Base-by-base conservation (phyloP, 83 land plant species). In the Picea engelmannii region DNA sequence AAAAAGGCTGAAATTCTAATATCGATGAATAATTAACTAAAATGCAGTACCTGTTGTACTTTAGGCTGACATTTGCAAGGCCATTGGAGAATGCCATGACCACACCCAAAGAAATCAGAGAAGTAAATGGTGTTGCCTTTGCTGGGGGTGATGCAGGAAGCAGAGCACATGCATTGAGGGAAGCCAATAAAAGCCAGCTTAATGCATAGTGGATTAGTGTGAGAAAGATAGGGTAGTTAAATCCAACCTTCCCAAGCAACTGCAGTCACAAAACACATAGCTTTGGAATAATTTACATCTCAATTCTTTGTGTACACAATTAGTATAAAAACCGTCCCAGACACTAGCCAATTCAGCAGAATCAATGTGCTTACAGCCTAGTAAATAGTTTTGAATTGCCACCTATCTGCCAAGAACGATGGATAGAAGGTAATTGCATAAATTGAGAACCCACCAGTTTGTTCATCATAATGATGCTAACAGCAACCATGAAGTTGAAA, bases 81-180 rank as follows among this genome's bases (percentile, higher is more conserved):
- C 98, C 98, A 75, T 88, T 96, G 55, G 98, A 91, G 23, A 96
- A 78, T 64, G 94, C 87, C 98, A 96, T 96, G 66, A 96, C 93
- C 20, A 89, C 78, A 15, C 98, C 97, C 81, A 96, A 90, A 20
- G 90, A 79, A 79, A 94, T 68, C 25, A 96, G 84, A 62, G 95
- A 88, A 55, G 93, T 81, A 59, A 83, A 83, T 18, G 88, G 91
- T 4, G 95, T 91, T 23, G 93, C 81, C 81, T 96, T 96, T 38
- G 94, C 78, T 12, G 94, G 87, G 76, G 98, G 98, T 66, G 95
- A 87, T 58, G 85, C 89, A 58, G 98, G 95, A 35, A 96, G 91
- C 55, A 95, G 78, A 61, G 95, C 90, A 18, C 88, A 69, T 35
- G 87, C 86, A 12, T 87, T 92, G 11, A 96, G 82, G 49, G 93